phyloP scores from a whole-genome alignment of 148 eudicot genomes.

The Simmondsia chinensis region DNA sequence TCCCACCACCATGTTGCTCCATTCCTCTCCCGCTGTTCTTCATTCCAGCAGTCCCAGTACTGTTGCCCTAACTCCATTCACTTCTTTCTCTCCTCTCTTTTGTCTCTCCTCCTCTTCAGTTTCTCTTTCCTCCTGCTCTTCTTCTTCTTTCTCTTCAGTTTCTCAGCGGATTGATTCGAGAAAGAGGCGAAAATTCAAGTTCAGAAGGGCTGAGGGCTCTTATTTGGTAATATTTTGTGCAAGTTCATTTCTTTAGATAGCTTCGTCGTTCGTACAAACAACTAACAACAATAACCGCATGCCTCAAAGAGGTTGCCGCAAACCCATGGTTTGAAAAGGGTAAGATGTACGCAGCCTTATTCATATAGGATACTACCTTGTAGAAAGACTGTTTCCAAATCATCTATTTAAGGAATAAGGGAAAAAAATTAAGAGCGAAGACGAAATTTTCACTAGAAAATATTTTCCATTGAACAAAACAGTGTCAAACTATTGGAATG shows the following conservation, averaged over 20 bases:
- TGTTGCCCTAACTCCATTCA: constrained; percentile 6
- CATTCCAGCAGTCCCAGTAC: constrained; percentile 7
- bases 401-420: background rate
- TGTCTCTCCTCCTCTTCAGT: constrained; percentile 13
- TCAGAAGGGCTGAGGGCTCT: constrained; percentile 2
- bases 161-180: constrained; percentile 7
- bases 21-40: constrained; percentile 18
- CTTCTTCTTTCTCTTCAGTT: constrained; percentile 12
- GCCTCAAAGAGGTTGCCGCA: too few relatives aligned
- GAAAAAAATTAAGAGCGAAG: background rate
- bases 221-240: background rate
- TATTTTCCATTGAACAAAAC: too few relatives aligned
- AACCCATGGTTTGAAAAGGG: too few relatives aligned
- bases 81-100: constrained; percentile 6
- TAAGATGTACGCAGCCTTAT: too few relatives aligned
- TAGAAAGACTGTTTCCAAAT: too few relatives aligned
- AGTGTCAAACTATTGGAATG: too few relatives aligned
- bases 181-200: constrained; percentile 24
- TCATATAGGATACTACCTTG: too few relatives aligned
- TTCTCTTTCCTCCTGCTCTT: constrained; percentile 14
- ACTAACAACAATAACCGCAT: too few relatives aligned
- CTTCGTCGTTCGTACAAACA: too few relatives aligned
- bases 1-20: constrained; percentile 13
- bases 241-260: too few relatives aligned
- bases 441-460: too few relatives aligned